A percentile compares a stretch with the other conserved stretches of the same genome.
These are phyloP conservation scores for Hypholoma fasciculare DNA, from an alignment of 768 basidiomycete genomes.

Conservation along the genomic window DNA sequence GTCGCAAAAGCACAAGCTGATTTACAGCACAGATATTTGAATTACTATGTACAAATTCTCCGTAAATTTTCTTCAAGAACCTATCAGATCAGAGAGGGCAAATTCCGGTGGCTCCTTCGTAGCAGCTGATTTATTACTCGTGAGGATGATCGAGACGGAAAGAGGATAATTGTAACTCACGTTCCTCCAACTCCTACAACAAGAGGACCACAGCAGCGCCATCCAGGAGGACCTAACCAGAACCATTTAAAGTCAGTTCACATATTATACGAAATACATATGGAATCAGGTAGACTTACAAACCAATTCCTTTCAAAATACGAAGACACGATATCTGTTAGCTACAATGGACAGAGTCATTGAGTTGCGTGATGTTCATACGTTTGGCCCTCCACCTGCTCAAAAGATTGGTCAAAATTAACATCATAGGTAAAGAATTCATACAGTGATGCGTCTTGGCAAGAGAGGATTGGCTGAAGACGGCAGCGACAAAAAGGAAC, in stretches of 20 bases:
- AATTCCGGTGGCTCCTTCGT: conserved; percentile 6
- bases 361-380: too few species aligned
- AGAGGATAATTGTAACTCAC: conserved; percentile 2
- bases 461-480: not conserved
- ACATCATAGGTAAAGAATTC: too few species aligned
- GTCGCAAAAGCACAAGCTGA: too few species aligned
- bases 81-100: conserved; percentile 9
- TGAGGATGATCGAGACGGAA: not conserved
- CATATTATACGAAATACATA: too few species aligned
- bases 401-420: too few species aligned
- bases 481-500: not conserved
- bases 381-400: too few species aligned
- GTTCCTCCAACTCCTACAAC: conserved; percentile 16
- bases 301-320: too few species aligned
- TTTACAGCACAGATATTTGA: too few species aligned
- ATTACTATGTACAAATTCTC: too few species aligned
- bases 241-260: not conserved
- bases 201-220: conserved; percentile 18
- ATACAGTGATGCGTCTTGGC: not conserved
- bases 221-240: conserved; percentile 10
- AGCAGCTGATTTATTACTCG: conserved; percentile 3
- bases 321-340: too few species aligned
- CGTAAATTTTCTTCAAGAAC: not conserved
- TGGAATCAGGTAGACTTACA: too few species aligned
- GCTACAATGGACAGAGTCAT: too few species aligned